Percentiles rank a stretch among this genome's conserved stretches.
These are phyloP conservation scores for Trichoderma gamsii DNA, from an alignment of 495 filamentous ascomycete species.

Conservation along the genomic window DNA sequence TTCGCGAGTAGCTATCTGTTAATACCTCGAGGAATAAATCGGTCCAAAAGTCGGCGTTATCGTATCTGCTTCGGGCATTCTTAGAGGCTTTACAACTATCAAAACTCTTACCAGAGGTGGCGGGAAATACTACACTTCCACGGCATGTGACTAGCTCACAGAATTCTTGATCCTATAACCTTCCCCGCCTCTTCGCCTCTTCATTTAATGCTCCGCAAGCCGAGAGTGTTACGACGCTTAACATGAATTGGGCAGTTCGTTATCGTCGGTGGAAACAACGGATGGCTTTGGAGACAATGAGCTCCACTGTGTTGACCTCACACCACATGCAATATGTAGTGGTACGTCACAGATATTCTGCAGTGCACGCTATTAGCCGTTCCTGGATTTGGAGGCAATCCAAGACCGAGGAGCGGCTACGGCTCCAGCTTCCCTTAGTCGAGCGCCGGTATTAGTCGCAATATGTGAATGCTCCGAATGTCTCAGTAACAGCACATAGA, in stretches of 20 bases:
- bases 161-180: neutral
- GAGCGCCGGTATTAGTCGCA: neutral
- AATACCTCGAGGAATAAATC: neutral
- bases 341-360: neutral
- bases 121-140: neutral
- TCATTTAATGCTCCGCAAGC: neutral
- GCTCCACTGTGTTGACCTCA: conserved; percentile 1
- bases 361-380: neutral
- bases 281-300: neutral
- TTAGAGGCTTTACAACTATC: neutral
- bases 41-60: neutral
- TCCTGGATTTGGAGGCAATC: neutral
- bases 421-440: neutral
- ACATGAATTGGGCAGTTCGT: conserved; percentile 11
- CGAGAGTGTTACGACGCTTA: neutral
- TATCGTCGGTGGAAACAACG: neutral
- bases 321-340: neutral
- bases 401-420: neutral
- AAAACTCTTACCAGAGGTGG: neutral
- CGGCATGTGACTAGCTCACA: neutral
- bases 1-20: neutral
- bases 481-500: neutral
- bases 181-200: conserved; percentile 1
- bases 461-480: neutral
- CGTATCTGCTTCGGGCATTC: neutral